A percentile compares a stretch with the other conserved stretches of the same genome.
Conservation (phyloP, 176 grass and related monocot species). For the Cenchrus americanus region DNA sequence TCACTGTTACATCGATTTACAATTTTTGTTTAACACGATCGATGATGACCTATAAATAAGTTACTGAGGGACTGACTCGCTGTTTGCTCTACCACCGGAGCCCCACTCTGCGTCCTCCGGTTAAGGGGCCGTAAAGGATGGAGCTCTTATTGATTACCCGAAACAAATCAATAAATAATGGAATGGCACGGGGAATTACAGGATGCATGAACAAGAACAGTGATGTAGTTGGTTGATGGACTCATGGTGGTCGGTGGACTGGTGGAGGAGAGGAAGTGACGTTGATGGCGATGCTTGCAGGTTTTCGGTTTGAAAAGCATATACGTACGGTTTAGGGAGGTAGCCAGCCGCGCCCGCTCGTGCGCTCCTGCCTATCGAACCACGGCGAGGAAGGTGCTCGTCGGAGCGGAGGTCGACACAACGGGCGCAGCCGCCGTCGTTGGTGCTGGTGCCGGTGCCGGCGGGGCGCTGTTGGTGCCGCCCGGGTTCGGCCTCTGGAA, state of each 20-base stretch:
- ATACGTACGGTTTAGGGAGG: constrained; percentile 26
- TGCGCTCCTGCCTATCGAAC: constrained; percentile 44
- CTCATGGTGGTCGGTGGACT: constrained; percentile 19
- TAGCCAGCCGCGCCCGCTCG: background rate
- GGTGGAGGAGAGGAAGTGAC: background rate
- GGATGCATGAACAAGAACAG: constrained; percentile 38
- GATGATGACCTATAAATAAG: constrained; percentile 53
- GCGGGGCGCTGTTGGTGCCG: background rate
- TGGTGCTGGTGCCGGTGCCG: background rate
- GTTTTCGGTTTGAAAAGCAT: constrained; percentile 14
- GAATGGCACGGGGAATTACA: constrained; percentile 54
- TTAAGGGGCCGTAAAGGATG: constrained; percentile 35
- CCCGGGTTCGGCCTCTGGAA: constrained; percentile 52
- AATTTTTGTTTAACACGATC: constrained; percentile 50
- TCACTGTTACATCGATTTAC: constrained; percentile 69
- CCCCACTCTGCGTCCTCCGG: constrained; percentile 44
- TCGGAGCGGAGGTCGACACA: constrained; percentile 45
- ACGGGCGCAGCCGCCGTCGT: constrained; percentile 24
- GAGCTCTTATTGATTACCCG: constrained; percentile 63
- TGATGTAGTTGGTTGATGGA: constrained; percentile 19
- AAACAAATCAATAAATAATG: constrained; percentile 73
- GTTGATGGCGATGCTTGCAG: constrained; percentile 13
- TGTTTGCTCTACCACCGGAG: constrained; percentile 38
- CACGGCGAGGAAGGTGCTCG: constrained; percentile 60
- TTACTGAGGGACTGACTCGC: constrained; percentile 28